These are phyloP conservation scores for Claviceps arundinis DNA, from an alignment of 2,329 filamentous ascomycete species.

Conservation along the genomic window DNA sequence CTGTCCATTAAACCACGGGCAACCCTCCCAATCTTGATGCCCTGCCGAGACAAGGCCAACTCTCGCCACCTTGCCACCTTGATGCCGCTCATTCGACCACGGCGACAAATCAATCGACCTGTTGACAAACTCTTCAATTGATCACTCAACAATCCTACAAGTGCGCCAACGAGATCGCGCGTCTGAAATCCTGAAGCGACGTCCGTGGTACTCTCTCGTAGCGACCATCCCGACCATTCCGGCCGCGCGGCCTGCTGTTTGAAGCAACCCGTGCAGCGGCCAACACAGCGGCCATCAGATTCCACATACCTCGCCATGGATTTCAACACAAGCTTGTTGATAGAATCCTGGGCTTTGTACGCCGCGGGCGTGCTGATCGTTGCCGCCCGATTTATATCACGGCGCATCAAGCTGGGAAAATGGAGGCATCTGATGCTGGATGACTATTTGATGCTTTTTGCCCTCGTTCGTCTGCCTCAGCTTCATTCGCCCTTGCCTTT, in stretches of 20 bases:
- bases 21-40: background rate
- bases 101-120: too few relatives aligned
- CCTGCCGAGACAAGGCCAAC: background rate
- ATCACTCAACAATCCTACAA: too few relatives aligned
- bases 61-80: background rate
- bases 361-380: conserved; percentile 14
- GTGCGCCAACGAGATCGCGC: too few relatives aligned
- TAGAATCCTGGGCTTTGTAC: conserved; percentile 20
- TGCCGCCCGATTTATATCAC: conserved; percentile 15
- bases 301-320: conserved; percentile 11
- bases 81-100: background rate
- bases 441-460: conserved; percentile 43
- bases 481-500: background rate
- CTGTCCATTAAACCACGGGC: background rate
- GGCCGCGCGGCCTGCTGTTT: background rate
- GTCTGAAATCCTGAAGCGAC: background rate
- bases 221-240: background rate
- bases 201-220: background rate
- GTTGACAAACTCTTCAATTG: too few relatives aligned
- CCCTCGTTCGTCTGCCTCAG: conserved; percentile 19
- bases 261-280: background rate
- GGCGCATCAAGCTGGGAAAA: conserved; percentile 27
- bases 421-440: conserved; percentile 37
- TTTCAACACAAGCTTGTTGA: conserved; percentile 11
- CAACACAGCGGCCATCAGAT: background rate